These are phyloP conservation scores for Colletotrichum orbiculare DNA, from an alignment of 2,329 filamentous ascomycete species.

Conservation along the genomic window DNA sequence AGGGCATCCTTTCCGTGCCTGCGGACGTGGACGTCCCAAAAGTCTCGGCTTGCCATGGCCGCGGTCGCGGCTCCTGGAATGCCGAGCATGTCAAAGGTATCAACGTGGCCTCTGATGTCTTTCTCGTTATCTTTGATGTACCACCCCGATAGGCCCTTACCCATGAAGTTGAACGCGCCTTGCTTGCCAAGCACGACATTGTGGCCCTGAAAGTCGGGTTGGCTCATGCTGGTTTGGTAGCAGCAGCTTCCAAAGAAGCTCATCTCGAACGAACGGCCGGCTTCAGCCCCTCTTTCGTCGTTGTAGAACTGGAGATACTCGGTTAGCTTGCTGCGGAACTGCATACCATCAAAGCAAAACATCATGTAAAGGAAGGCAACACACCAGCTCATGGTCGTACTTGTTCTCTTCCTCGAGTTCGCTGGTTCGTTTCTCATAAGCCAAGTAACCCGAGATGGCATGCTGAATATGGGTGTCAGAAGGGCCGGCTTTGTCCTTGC, in stretches of 20 bases:
- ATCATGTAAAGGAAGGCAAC: not conserved
- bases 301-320: slow-evolving; percentile 12
- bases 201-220: not conserved
- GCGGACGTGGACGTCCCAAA: no score
- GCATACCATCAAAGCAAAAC: not conserved
- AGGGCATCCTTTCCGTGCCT: no score
- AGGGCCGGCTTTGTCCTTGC: not conserved
- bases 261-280: slow-evolving; percentile 21
- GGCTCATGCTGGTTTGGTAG: not conserved
- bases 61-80: not conserved
- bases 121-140: not conserved
- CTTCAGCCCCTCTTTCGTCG: slow-evolving; percentile 22
- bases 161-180: not conserved
- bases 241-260: slow-evolving; percentile 9
- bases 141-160: no score
- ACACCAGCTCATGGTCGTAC: slow-evolving; percentile 3
- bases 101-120: not conserved
- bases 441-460: slow-evolving; percentile 1
- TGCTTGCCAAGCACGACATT: not conserved
- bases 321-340: no score
- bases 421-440: not conserved
- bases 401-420: not conserved
- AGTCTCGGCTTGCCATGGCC: not conserved
- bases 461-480: slow-evolving; percentile 7
- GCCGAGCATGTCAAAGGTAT: not conserved